Percentiles rank a stretch among this genome's conserved stretches.
Evolutionary conservation across 2,329 filamentous ascomycete genomes (phyloP).

Genomic region (Diplodia intermedia): DNA sequence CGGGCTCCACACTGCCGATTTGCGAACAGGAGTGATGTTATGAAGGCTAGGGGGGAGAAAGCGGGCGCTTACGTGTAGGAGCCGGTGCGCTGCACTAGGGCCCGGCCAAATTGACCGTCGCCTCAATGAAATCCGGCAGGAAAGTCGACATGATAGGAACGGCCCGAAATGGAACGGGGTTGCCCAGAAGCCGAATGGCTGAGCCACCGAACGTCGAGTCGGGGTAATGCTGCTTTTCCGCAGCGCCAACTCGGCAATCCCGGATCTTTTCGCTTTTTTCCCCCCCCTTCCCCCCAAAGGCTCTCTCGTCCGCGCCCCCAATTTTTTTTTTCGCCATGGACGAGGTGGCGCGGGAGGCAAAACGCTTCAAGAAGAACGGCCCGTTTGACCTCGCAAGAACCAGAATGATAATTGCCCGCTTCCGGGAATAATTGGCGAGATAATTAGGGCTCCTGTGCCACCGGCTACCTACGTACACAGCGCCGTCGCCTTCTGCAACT

Average conservation of each 20-base stretch:
- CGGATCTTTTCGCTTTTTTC: neutral
- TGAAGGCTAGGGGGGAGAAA: conserved; percentile 1
- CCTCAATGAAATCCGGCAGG: neutral
- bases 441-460: conserved; percentile 1
- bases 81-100: conserved; percentile 15
- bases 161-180: conserved; percentile 6
- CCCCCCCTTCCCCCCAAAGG: too few species aligned
- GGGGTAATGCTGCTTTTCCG: too few species aligned
- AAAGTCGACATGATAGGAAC: neutral
- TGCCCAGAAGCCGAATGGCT: neutral
- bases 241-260: neutral
- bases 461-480: conserved; percentile 15
- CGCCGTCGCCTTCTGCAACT: conserved; percentile 37
- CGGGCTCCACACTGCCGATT: conserved; percentile 8
- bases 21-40: conserved; percentile 4
- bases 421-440: neutral
- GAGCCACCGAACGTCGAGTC: too few species aligned
- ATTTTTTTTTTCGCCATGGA: neutral
- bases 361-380: conserved; percentile 5
- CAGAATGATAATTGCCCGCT: neutral
- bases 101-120: conserved; percentile 1
- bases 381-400: conserved; percentile 6
- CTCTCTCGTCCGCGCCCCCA: neutral
- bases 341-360: neutral
- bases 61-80: conserved; percentile 2